Base-by-base conservation (phyloP, 78 protist species). In the Mantamonas sphyraenae region DNA sequence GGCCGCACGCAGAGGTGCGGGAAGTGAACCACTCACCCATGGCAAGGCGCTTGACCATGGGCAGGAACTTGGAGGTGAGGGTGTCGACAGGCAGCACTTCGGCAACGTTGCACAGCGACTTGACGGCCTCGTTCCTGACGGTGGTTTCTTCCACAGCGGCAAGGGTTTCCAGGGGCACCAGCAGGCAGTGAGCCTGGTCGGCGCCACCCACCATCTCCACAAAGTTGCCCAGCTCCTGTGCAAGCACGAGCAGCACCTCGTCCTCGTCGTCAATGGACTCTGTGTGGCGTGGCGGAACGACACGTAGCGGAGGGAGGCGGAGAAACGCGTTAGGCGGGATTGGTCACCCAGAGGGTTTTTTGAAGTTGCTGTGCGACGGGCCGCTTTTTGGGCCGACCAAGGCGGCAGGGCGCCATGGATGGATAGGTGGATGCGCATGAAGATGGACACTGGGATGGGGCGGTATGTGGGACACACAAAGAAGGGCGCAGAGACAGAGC, bases 71-170 rank as follows among this genome's bases (percentile, higher is more conserved):
- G 40, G 59, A 84, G 30, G 57, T 80, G 5, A 90, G 30, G 34
- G 80, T 59, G 31, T 45, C 78, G 1, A 12, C 56, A 30, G 84
- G 40, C 12, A 95, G 28, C 30, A 39, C 70, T 35, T 28, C 57
- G 2, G 79, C 80, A 0, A 95, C 76, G 42, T 72, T 65, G 51
- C 30, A 42, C 51, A 95, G 51, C 37, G 97, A 77, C 47, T 57
- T 90, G 20, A 91, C 95, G 12, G 97, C 95, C 90, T 93, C 91
- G 9, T 95, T 96, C 34, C 98, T 78, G 1, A 95, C 98, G n/a
- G 76, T 63, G 0, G 91, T 73, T 80, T 95, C 98, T 55, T 95
- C 98, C 30, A 87, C 79, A 19, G 86, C 68, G 17, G 96, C 88
- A 8, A 95, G 88, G 12, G 69, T 71, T 60, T 89, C 92, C 9